A percentile compares a stretch with the other conserved stretches of the same genome.
These are phyloP conservation scores for Candida mattraensis DNA, from an alignment of 805 yeast species.

Conservation along the genomic window DNA sequence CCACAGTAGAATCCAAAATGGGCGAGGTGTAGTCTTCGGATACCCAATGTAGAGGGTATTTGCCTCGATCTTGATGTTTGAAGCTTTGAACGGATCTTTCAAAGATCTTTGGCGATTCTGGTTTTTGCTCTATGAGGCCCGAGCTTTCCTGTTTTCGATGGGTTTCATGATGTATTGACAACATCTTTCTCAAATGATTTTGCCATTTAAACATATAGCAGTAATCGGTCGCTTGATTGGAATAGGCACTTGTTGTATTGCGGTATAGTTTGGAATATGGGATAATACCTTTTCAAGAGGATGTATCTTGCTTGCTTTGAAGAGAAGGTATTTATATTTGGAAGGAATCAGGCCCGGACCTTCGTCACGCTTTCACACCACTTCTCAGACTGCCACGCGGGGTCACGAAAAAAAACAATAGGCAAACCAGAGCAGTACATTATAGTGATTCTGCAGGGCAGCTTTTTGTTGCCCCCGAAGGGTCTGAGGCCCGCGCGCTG, in stretches of 20 bases:
- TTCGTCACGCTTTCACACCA: too few relatives aligned
- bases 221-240: too few relatives aligned
- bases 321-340: slow-evolving; percentile 3
- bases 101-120: slow-evolving; percentile 5
- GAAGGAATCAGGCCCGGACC: slow-evolving; percentile 9
- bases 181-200: neutral
- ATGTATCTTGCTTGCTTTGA: slow-evolving; percentile 2
- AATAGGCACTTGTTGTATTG: too few relatives aligned
- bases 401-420: slow-evolving; percentile 1
- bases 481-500: too few relatives aligned
- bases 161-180: neutral
- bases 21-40: slow-evolving; percentile 77
- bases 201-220: slow-evolving; percentile 7
- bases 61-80: slow-evolving; percentile 1
- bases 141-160: too few relatives aligned
- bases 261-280: too few relatives aligned
- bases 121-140: too few relatives aligned
- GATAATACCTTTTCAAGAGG: slow-evolving; percentile 1
- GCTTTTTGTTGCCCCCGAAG: too few relatives aligned
- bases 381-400: too few relatives aligned
- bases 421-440: slow-evolving; percentile 1
- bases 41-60: slow-evolving; percentile 29
- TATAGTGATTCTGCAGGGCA: slow-evolving; percentile 1
- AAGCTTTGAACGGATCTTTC: slow-evolving; percentile 15
- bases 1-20: slow-evolving; percentile 74